Conservation (phyloP, 2,329 filamentous ascomycete genomes). For the Cytospora piceicola region DNA sequence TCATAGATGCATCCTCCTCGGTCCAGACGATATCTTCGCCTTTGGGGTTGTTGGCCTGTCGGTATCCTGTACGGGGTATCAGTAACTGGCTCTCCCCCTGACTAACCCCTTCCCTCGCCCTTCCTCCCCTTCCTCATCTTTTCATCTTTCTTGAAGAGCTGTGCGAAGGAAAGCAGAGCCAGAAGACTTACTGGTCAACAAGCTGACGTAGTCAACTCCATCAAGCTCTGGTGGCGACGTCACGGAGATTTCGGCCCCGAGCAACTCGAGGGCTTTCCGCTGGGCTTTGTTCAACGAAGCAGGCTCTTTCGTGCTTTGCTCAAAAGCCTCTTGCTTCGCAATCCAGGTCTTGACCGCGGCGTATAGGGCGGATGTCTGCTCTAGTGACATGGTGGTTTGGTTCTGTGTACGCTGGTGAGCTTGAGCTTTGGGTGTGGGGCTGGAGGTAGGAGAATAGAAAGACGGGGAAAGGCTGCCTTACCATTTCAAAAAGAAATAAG, state of each 20-base stretch:
- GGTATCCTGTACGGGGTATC: conserved; percentile 2
- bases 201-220: conserved; percentile 45
- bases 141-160: background rate
- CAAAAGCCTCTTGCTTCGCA: conserved; percentile 44
- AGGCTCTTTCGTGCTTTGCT: conserved; percentile 39
- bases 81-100: background rate
- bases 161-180: background rate
- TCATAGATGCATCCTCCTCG: conserved; percentile 29
- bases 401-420: conserved; percentile 11
- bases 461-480: background rate
- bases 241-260: conserved; percentile 39
- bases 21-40: conserved; percentile 32
- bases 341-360: conserved; percentile 46
- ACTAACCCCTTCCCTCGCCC: background rate
- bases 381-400: conserved; percentile 28
- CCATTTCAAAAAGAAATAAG: background rate
- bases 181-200: conserved; percentile 42
- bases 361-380: conserved; percentile 37
- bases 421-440: background rate
- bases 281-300: conserved; percentile 45
- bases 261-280: conserved; percentile 44
- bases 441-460: background rate
- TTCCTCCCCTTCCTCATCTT: no score
- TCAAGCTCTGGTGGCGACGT: conserved; percentile 36
- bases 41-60: background rate